Evolutionary conservation across 228 moss, liverwort and hornwort species (phyloP).

Genomic region (Sphagnum magellanicum): DNA sequence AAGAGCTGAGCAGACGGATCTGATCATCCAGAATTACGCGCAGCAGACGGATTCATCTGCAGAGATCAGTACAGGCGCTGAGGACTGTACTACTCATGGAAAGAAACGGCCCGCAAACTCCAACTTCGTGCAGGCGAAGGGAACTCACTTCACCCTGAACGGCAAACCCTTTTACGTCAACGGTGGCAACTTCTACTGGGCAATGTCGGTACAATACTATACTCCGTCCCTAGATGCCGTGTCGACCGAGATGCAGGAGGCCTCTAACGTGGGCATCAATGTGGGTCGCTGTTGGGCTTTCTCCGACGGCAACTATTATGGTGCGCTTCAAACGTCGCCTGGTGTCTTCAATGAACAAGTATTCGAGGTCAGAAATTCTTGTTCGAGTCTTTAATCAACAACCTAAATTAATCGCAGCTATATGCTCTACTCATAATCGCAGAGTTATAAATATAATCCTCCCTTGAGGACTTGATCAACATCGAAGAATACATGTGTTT

Average conservation of each 20-base stretch:
- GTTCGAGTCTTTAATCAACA: neutral
- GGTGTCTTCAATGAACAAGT: conserved; percentile 46
- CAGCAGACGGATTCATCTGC: too few species aligned
- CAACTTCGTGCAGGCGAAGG: conserved; percentile 39
- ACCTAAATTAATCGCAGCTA: too few species aligned
- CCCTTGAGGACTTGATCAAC: too few species aligned
- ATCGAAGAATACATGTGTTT: too few species aligned
- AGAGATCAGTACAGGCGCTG: too few species aligned
- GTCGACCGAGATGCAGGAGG: conserved; percentile 23
- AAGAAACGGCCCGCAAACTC: neutral
- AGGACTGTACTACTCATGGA: too few species aligned
- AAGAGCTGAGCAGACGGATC: too few species aligned
- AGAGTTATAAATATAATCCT: too few species aligned
- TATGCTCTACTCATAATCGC: too few species aligned
- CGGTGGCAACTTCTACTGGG: conserved; percentile 77
- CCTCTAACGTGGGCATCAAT: conserved; percentile 57
- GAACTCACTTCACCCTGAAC: conserved; percentile 27
- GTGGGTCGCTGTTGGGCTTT: conserved; percentile 82
- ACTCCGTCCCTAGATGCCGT: conserved; percentile 34
- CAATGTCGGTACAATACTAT: conserved; percentile 35
- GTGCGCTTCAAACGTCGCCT: conserved; percentile 49
- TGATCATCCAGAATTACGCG: too few species aligned
- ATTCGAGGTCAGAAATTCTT: conserved; percentile 35
- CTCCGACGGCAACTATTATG: conserved; percentile 33
- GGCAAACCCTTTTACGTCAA: conserved; percentile 50